Evolutionary conservation across 495 filamentous ascomycete species (phyloP).

Genomic region (Letharia lupina): DNA sequence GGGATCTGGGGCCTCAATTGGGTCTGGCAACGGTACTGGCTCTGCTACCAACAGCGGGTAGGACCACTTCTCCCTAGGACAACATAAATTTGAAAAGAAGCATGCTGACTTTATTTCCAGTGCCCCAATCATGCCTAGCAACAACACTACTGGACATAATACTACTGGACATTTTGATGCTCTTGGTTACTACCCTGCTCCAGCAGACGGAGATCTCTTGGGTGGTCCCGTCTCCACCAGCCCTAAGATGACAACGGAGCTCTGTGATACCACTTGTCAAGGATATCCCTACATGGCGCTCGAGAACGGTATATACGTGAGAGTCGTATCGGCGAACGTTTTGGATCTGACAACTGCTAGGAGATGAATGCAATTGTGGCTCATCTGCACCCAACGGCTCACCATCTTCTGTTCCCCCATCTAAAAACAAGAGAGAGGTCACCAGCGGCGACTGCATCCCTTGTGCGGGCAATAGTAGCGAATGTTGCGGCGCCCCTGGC

Average conservation of each 20-base stretch:
- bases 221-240: neutral
- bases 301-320: neutral
- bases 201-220: neutral
- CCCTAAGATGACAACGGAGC: neutral
- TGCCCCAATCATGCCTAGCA: neutral
- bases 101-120: neutral
- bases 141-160: neutral
- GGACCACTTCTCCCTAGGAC: neutral
- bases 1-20: neutral
- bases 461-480: neutral
- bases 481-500: conserved; percentile 1
- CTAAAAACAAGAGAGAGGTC: too few species aligned
- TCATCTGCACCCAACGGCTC: neutral
- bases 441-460: neutral
- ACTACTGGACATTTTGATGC: neutral
- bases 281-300: neutral
- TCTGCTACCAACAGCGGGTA: neutral
- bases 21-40: neutral
- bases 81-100: too few species aligned
- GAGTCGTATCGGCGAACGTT: neutral
- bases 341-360: neutral
- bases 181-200: neutral
- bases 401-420: neutral
- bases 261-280: neutral
- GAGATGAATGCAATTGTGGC: conserved; percentile 1